Evolutionary conservation across 495 filamentous ascomycete species (phyloP).

Genomic region (Trichoderma erinaceum): DNA sequence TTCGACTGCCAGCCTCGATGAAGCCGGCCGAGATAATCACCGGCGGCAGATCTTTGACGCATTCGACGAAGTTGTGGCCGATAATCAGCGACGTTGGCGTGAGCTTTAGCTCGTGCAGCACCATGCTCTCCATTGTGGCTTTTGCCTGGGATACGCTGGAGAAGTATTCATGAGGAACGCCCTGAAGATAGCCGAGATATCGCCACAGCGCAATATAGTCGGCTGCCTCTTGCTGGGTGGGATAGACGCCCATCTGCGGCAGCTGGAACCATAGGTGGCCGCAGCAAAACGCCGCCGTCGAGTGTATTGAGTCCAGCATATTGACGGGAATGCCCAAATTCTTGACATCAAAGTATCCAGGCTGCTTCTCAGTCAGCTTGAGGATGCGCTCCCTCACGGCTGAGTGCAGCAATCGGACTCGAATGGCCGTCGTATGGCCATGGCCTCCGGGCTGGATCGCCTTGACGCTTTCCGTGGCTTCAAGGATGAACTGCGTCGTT

Average conservation of each 20-base stretch:
- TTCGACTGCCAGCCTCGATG: slow-evolving; percentile 41
- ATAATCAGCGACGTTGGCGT: slow-evolving; percentile 51
- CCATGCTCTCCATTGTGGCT: slow-evolving; percentile 54
- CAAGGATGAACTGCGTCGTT: slow-evolving; percentile 60
- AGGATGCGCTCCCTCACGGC: slow-evolving; percentile 57
- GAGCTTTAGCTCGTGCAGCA: slow-evolving; percentile 55
- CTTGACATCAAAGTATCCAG: slow-evolving; percentile 56
- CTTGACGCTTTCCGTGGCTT: slow-evolving; percentile 34
- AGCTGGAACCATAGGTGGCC: slow-evolving; percentile 59
- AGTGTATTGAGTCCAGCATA: slow-evolving; percentile 59
- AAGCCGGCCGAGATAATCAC: slow-evolving; percentile 52
- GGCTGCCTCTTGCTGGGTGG: slow-evolving; percentile 51
- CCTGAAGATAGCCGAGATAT: slow-evolving; percentile 59
- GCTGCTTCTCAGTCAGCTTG: slow-evolving; percentile 43
- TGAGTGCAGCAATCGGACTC: slow-evolving; percentile 61
- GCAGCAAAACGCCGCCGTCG: slow-evolving; percentile 57
- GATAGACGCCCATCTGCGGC: slow-evolving; percentile 58
- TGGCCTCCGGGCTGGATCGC: slow-evolving; percentile 56
- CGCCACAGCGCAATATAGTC: slow-evolving; percentile 68
- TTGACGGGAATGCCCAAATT: slow-evolving; percentile 58
- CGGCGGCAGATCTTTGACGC: slow-evolving; percentile 54
- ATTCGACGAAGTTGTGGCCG: slow-evolving; percentile 60
- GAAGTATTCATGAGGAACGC: slow-evolving; percentile 54
- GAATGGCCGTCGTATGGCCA: slow-evolving; percentile 57
- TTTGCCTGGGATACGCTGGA: slow-evolving; percentile 44